These are phyloP conservation scores for Telfairia occidentalis DNA, from an alignment of 331 rosid species.

Conservation along the genomic window DNA sequence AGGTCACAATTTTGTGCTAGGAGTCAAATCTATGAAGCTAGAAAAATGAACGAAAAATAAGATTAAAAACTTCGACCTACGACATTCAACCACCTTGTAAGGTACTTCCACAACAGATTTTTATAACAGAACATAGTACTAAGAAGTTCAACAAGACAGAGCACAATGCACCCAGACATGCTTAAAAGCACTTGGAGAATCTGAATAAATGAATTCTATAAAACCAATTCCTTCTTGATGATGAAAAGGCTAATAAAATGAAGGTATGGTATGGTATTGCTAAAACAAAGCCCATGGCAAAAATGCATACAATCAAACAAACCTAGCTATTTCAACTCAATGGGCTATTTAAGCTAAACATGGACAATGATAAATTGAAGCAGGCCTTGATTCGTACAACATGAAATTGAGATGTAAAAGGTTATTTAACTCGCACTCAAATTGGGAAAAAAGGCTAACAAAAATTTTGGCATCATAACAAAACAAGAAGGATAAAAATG, in stretches of 20 bases:
- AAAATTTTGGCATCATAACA: constrained; percentile 8
- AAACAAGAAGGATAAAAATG: constrained; percentile 4
- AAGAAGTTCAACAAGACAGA: neutral
- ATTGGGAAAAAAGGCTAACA: neutral
- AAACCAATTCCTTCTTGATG: neutral
- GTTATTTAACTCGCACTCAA: neutral
- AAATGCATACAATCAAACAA: neutral
- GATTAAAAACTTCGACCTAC: neutral
- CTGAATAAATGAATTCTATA: neutral
- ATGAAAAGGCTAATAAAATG: neutral
- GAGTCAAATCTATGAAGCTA: neutral
- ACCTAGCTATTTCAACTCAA: neutral
- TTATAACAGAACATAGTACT: neutral
- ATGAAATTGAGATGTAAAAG: neutral
- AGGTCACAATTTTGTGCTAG: neutral
- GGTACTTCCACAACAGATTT: neutral
- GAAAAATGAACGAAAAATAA: neutral
- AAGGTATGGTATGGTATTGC: neutral
- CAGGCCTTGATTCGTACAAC: neutral
- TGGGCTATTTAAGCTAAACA: neutral
- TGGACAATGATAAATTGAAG: neutral
- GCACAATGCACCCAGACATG: neutral
- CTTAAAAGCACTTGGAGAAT: neutral
- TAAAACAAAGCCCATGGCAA: neutral
- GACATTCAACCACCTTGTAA: neutral